Evolutionary conservation across 1,139 yeast species (phyloP).

Genomic region (Taphrina flavorubra): DNA sequence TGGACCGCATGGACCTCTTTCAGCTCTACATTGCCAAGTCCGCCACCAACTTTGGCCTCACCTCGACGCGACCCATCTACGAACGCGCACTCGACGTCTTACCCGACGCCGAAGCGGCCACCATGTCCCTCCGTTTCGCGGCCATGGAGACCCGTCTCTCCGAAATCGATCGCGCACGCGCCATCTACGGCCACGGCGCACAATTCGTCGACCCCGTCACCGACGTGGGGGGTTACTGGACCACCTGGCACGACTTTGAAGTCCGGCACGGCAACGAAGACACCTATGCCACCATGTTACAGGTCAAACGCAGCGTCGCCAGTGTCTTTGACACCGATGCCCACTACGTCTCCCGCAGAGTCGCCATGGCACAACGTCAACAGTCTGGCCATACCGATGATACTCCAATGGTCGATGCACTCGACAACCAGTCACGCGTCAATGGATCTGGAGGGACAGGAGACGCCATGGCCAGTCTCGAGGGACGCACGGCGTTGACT

Average conservation of each 20-base stretch:
- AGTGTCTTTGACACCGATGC: conserved; percentile 55
- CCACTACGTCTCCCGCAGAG: conserved; percentile 48
- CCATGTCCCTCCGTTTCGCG: conserved; percentile 55
- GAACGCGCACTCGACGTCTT: conserved; percentile 56
- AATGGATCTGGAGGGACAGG: conserved; percentile 1
- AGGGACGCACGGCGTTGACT: conserved; percentile 30
- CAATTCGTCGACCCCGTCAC: conserved; percentile 57
- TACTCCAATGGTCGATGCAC: not conserved
- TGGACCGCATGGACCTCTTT: conserved; percentile 53
- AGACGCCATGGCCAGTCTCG: conserved; percentile 36
- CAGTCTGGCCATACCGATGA: not conserved
- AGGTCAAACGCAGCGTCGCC: conserved; percentile 63
- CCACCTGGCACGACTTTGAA: conserved; percentile 76
- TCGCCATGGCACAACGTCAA: conserved; percentile 28
- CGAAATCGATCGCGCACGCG: conserved; percentile 66
- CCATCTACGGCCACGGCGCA: conserved; percentile 59
- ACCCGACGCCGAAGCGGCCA: conserved; percentile 52
- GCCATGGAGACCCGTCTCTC: conserved; percentile 57
- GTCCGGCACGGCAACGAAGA: conserved; percentile 70
- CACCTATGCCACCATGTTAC: conserved; percentile 75
- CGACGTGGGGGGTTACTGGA: conserved; percentile 57
- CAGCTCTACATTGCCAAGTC: conserved; percentile 51
- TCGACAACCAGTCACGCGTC: not conserved
- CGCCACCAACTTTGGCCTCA: conserved; percentile 52
- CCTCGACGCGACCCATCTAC: conserved; percentile 55